Base-by-base conservation (phyloP, 2,329 filamentous ascomycete species). In the Nigrospora sphaerica region DNA sequence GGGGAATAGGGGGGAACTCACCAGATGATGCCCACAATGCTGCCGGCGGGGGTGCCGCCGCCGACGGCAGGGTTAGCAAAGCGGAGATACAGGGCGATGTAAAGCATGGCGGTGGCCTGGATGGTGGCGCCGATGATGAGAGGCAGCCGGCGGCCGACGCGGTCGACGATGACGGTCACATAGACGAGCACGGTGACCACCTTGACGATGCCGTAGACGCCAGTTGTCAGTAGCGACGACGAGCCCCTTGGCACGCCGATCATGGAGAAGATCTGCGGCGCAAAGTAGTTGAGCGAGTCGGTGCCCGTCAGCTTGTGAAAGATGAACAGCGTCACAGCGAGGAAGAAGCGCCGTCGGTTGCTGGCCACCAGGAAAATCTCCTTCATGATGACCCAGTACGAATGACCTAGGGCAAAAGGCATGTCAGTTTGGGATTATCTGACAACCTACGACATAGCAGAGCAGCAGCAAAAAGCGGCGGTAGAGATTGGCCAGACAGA, bases 291-390 rank as follows among this genome's bases (percentile, higher is more conserved):
- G 16, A 70, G 44, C 7, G 58, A 59, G 50, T 69, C 64, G 2
- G 64, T 69, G 1, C 67, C 66, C 2, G 65, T 70, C 19, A 68
- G 62, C 33, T 70, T 69, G 52, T 70, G 66, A 46, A 69, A 69
- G 1, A 70, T 38, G 46, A 67, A 67, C 9, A 67, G 49, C 55
- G 62, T 63, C 3, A 62, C 53, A 2, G 63, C 58, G 7, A 66
- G 54, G 46, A 66, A 60, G 41, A 66, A 62, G 2, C 63, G 61
- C 12, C 61, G 60, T 2, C 59, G 52, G 38, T 65, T 67, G 45
- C 55, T 62, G 14, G 46, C 50, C 19, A 60, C 54, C 7, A 52
- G 56, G 37, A 54, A 53, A 10, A 64, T 62, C 16, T 64, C 59
- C 40, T 63, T 63, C 17, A 64, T 46, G 10, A 68, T 61, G 19